phyloP scores from a whole-genome alignment of 169 alveolate genomes.

The Cryptosporidium tyzzeri region DNA sequence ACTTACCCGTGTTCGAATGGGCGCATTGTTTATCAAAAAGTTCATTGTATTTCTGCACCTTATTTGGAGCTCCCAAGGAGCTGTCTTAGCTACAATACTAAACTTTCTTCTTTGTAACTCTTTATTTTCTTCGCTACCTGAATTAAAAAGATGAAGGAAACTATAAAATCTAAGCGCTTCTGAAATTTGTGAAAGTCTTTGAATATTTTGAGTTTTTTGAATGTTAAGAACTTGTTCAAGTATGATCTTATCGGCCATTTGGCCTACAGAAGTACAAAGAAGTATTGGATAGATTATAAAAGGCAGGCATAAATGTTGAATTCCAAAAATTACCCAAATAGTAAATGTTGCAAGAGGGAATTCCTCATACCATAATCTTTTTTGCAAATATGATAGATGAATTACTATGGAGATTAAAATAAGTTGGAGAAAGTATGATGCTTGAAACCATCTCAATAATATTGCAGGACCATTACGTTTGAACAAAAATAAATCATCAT shows the following conservation, averaged over 20 bases:
- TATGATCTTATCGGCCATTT: conserved; percentile 68
- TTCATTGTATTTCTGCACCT: conserved; percentile 74
- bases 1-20: conserved; percentile 73
- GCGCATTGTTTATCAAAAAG: conserved; percentile 71
- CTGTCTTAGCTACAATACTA: conserved; percentile 61
- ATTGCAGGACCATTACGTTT: conserved; percentile 62
- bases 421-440: conserved; percentile 68
- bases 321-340: conserved; percentile 64
- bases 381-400: conserved; percentile 66
- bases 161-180: conserved; percentile 66
- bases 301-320: conserved; percentile 57
- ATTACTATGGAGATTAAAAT: conserved; percentile 55
- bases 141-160: conserved; percentile 32
- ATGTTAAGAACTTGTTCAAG: conserved; percentile 53
- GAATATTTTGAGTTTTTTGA: conserved; percentile 67
- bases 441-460: conserved; percentile 72
- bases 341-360: conserved; percentile 37
- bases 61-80: conserved; percentile 74
- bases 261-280: conserved; percentile 73
- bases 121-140: conserved; percentile 44
- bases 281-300: conserved; percentile 58
- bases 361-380: conserved; percentile 60
- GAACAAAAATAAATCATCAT: conserved; percentile 58
- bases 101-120: conserved; percentile 70
- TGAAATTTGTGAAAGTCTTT: conserved; percentile 46